Evolutionary conservation across 306 rosid species (phyloP).

Genomic region (Pyrus pyrifolia): DNA sequence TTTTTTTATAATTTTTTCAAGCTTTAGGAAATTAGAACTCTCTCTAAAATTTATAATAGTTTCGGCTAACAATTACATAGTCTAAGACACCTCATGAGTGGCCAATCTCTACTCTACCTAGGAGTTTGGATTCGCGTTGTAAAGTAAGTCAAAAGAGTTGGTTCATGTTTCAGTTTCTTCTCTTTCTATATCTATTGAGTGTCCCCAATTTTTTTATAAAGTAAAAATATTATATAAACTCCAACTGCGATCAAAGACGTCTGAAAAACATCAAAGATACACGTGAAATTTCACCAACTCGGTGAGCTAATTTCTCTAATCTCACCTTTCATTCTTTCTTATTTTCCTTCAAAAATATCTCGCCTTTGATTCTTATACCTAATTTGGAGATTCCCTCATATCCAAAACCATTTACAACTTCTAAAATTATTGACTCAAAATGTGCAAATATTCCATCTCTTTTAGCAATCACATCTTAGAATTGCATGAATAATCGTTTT

Average conservation of each 20-base stretch:
- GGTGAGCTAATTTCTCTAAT: not conserved
- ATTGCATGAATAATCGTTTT: not conserved
- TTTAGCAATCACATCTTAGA: not conserved
- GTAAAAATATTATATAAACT: too few species aligned
- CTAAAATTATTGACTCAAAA: not conserved
- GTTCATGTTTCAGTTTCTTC: not conserved
- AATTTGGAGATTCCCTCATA: not conserved
- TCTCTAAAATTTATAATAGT: too few species aligned
- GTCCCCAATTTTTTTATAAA: too few species aligned
- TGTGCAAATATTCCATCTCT: not conserved
- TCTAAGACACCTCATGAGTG: not conserved
- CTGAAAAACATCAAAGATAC: too few species aligned
- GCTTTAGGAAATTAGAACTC: too few species aligned
- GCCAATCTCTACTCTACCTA: not conserved
- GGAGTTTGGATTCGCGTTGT: not conserved
- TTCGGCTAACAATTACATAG: too few species aligned
- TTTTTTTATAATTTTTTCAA: too few species aligned
- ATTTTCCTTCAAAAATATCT: not conserved
- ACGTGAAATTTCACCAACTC: too few species aligned
- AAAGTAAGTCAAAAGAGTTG: not conserved
- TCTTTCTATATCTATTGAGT: not conserved
- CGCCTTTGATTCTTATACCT: not conserved
- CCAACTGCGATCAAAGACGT: too few species aligned
- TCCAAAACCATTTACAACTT: not conserved
- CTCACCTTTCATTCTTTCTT: not conserved